Evolutionary conservation across 2,329 filamentous ascomycete genomes (phyloP).

Genomic region (Bipolaris cookei): DNA sequence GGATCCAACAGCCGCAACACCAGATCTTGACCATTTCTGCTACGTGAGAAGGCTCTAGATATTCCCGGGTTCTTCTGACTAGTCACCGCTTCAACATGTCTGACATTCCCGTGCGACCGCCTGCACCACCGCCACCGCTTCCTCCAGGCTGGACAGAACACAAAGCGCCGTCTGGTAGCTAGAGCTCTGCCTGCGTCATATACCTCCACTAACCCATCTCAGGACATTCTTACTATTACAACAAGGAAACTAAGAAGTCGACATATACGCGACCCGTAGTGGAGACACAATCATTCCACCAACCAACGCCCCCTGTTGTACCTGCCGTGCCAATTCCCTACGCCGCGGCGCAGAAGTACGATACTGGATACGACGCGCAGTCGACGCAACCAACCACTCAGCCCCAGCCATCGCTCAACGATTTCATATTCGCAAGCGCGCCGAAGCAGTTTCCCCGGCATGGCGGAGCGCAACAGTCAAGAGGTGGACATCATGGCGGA

Average conservation of each 20-base stretch:
- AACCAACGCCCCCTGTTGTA: slow-evolving; percentile 8
- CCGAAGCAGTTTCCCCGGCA: slow-evolving; percentile 30
- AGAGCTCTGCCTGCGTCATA: slow-evolving; percentile 23
- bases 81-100: slow-evolving; percentile 26
- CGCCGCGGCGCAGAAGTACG: slow-evolving; percentile 15
- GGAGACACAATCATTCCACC: slow-evolving; percentile 13
- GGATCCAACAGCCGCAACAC: slow-evolving; percentile 24
- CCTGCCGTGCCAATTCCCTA: slow-evolving; percentile 11
- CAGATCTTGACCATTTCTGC: slow-evolving; percentile 10
- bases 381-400: slow-evolving; percentile 54
- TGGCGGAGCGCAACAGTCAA: slow-evolving; percentile 17
- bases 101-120: slow-evolving; percentile 39
- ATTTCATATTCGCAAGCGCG: slow-evolving; percentile 46
- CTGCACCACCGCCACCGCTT: slow-evolving; percentile 61
- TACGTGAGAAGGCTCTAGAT: neutral
- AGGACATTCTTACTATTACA: slow-evolving; percentile 90
- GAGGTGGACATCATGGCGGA: slow-evolving; percentile 48
- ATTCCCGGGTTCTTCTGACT: neutral
- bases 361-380: slow-evolving; percentile 37
- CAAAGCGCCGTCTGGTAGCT: slow-evolving; percentile 75
- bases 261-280: slow-evolving; percentile 76
- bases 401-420: slow-evolving; percentile 58
- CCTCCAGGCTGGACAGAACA: slow-evolving; percentile 91
- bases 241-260: slow-evolving; percentile 79
- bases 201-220: slow-evolving; percentile 21